Evolutionary conservation across 768 basidiomycete genomes (phyloP).

Genomic region (Macrolepiota dolichaula): DNA sequence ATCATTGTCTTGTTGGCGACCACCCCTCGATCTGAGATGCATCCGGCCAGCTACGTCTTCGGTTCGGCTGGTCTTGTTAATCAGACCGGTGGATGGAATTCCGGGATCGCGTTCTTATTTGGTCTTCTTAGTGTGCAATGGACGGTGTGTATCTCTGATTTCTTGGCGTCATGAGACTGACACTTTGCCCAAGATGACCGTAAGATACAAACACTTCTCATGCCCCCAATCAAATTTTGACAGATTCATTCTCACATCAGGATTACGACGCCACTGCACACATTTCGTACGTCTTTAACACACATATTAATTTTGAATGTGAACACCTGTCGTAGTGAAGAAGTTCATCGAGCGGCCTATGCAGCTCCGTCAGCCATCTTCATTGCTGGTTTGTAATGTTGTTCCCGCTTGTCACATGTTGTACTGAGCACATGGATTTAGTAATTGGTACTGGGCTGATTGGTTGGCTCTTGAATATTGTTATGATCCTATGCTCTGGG

Average conservation of each 20-base stretch:
- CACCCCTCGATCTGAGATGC: constrained; percentile 75
- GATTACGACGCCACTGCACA: constrained; percentile 83
- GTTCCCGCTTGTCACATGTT: background rate
- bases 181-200: constrained; percentile 15
- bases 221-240: background rate
- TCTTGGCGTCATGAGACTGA: background rate
- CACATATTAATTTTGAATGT: constrained; percentile 9
- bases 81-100: constrained; percentile 75
- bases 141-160: constrained; percentile 50
- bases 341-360: constrained; percentile 76
- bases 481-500: constrained; percentile 81
- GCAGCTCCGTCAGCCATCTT: constrained; percentile 66
- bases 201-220: background rate
- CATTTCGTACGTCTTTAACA: constrained; percentile 56
- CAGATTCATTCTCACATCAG: constrained; percentile 23
- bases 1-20: constrained; percentile 80
- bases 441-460: constrained; percentile 75
- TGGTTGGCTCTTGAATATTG: constrained; percentile 87
- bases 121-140: constrained; percentile 86
- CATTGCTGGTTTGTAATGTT: constrained; percentile 40
- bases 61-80: constrained; percentile 72
- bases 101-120: constrained; percentile 79
- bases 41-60: constrained; percentile 77
- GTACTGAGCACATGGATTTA: constrained; percentile 19
- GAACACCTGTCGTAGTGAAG: constrained; percentile 47